Conservation (phyloP, 768 basidiomycete species). For the Tulasnella sp. region DNA sequence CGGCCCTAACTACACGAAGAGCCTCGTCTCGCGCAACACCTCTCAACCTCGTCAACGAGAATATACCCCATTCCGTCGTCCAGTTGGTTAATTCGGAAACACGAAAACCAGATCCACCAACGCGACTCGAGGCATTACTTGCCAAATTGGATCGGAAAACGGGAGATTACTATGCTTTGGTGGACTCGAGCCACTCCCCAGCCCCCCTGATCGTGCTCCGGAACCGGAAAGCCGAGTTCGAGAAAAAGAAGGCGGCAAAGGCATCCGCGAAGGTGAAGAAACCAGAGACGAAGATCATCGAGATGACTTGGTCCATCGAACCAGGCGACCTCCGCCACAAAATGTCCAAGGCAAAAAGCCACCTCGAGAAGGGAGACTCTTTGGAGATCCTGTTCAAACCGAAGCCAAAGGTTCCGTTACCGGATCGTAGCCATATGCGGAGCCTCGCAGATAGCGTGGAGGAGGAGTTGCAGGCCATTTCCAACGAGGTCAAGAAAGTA, state of each 20-base stretch:
- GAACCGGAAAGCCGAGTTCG: slow-evolving; percentile 35
- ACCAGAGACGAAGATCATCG: slow-evolving; percentile 54
- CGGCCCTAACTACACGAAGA: neutral
- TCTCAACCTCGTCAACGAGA: slow-evolving; percentile 28
- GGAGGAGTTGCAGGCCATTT: neutral
- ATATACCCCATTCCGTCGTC: slow-evolving; percentile 40
- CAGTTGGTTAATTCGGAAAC: slow-evolving; percentile 44
- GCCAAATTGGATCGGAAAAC: slow-evolving; percentile 34
- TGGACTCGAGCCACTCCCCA: slow-evolving; percentile 43
- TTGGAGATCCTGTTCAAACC: slow-evolving; percentile 55
- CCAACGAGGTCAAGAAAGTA: neutral
- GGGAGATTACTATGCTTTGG: slow-evolving; percentile 46
- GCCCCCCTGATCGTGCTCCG: slow-evolving; percentile 48
- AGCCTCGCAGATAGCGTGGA: neutral
- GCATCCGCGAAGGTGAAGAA: slow-evolving; percentile 25
- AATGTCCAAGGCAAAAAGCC: slow-evolving; percentile 47
- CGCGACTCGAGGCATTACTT: slow-evolving; percentile 41
- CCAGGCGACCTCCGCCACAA: slow-evolving; percentile 58
- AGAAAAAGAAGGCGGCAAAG: slow-evolving; percentile 31
- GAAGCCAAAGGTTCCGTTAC: slow-evolving; percentile 34
- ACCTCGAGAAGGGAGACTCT: slow-evolving; percentile 51
- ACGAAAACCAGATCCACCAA: slow-evolving; percentile 32
- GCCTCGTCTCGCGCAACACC: neutral
- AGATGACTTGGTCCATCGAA: slow-evolving; percentile 60
- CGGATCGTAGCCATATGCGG: slow-evolving; percentile 20